Conservation (phyloP, 345 rosid species). For the Arabidopsis arenosa region DNA sequence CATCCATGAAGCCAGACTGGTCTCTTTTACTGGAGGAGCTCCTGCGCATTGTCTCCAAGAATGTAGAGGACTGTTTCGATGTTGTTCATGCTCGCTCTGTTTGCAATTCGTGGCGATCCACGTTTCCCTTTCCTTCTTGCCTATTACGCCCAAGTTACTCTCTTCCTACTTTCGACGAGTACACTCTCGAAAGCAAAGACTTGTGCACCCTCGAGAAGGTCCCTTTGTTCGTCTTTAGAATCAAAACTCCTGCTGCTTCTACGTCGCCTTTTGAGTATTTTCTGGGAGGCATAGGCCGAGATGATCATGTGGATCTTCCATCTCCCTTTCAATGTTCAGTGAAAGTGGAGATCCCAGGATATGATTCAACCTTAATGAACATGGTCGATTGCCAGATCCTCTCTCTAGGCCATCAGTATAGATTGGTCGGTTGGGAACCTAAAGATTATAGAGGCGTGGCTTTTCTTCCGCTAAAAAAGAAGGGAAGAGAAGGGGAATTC, state of each 20-base stretch:
- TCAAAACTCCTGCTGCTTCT: neutral
- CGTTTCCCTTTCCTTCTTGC: neutral
- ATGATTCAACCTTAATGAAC: neutral
- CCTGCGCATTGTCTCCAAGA: neutral
- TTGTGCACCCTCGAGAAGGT: neutral
- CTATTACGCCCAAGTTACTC: neutral
- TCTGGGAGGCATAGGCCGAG: constrained; percentile 3
- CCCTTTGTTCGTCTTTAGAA: constrained; percentile 8
- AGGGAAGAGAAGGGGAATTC: constrained; percentile 6
- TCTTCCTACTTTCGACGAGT: neutral
- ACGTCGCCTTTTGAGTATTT: neutral
- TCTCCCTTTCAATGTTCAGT: constrained; percentile 28
- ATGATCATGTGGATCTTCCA: neutral
- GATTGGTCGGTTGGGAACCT: neutral
- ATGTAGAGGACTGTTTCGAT: neutral
- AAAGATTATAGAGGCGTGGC: neutral
- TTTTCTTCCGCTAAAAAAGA: constrained; percentile 5
- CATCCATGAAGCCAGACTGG: neutral
- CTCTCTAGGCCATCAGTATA: constrained; percentile 3
- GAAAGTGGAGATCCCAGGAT: neutral
- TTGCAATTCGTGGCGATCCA: neutral
- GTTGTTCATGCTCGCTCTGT: constrained; percentile 15
- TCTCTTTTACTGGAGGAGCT: neutral
- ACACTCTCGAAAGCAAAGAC: neutral
- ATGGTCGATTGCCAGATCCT: constrained; percentile 9